Conservation (phyloP, 179 eudicot species). For the Silene vulgaris region DNA sequence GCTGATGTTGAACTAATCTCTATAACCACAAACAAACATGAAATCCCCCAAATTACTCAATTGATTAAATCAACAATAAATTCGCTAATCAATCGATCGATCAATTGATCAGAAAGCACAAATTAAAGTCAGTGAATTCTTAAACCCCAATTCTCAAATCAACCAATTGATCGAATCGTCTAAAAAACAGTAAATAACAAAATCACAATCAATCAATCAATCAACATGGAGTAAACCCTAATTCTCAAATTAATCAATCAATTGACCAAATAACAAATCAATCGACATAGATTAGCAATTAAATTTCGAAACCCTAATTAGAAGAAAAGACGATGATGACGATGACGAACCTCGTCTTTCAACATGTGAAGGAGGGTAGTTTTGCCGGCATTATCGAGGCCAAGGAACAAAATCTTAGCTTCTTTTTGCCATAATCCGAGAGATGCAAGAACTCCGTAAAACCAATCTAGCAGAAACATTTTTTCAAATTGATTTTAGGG, state of each 20-base stretch:
- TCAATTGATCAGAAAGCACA: neutral
- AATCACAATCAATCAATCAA: conserved; percentile 21
- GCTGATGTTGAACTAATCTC: conserved; percentile 44
- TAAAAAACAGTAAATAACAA: neutral
- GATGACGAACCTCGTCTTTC: conserved; percentile 17
- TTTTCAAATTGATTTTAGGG: conserved; percentile 10
- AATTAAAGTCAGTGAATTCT: neutral
- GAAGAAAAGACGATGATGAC: neutral
- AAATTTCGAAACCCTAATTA: neutral
- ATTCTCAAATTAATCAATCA: conserved; percentile 13
- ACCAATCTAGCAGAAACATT: conserved; percentile 23
- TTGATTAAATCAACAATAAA: neutral
- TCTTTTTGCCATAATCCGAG: conserved; percentile 21
- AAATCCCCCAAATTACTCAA: neutral
- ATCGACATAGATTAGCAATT: neutral
- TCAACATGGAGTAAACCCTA: neutral
- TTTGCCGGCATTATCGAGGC: conserved; percentile 22
- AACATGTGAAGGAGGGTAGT: conserved; percentile 20
- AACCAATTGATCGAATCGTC: conserved; percentile 15
- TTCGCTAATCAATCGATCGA: neutral
- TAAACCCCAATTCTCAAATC: neutral
- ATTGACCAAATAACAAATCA: neutral
- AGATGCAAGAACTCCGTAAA: conserved; percentile 19
- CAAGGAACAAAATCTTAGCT: conserved; percentile 18
- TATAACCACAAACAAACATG: conserved; percentile 7